These are phyloP conservation scores for Wickerhamiella lipophila DNA, from an alignment of 805 yeast genomes.

Conservation along the genomic window DNA sequence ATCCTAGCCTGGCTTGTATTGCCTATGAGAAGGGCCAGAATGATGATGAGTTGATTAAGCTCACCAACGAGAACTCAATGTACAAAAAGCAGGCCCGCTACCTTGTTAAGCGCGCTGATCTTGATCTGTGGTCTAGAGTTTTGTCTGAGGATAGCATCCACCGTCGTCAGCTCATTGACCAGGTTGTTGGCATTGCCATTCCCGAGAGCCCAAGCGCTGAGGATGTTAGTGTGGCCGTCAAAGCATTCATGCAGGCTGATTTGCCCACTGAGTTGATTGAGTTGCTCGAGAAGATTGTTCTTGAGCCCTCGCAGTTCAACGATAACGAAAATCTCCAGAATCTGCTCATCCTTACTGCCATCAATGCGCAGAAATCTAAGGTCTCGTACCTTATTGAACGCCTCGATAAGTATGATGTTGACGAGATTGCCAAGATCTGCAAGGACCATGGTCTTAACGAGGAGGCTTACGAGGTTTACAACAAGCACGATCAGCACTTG, in stretches of 20 bases:
- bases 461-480: slow-evolving; percentile 88
- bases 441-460: slow-evolving; percentile 78
- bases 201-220: slow-evolving; percentile 95
- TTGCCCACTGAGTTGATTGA: slow-evolving; percentile 88
- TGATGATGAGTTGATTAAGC: slow-evolving; percentile 75
- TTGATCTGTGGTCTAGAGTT: slow-evolving; percentile 68
- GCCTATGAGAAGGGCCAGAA: slow-evolving; percentile 93
- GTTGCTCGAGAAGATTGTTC: slow-evolving; percentile 84
- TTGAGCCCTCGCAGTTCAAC: slow-evolving; percentile 94
- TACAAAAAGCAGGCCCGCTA: slow-evolving; percentile 98
- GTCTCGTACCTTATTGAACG: slow-evolving; percentile 76
- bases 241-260: slow-evolving; percentile 93
- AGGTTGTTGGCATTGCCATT: slow-evolving; percentile 89
- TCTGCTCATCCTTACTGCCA: slow-evolving; percentile 80
- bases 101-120: slow-evolving; percentile 76
- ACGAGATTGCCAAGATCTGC: slow-evolving; percentile 86
- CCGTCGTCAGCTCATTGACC: slow-evolving; percentile 85
- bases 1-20: slow-evolving; percentile 94
- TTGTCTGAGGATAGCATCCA: slow-evolving; percentile 63
- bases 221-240: slow-evolving; percentile 89
- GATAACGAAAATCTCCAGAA: slow-evolving; percentile 95
- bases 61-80: slow-evolving; percentile 96
- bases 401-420: slow-evolving; percentile 80
- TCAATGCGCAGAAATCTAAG: slow-evolving; percentile 83
- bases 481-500: slow-evolving; percentile 61